Percentiles rank a stretch among this genome's conserved stretches.
Evolutionary conservation across 2,329 filamentous ascomycete species (phyloP).

Genomic region (Trichothecium sympodiale): DNA sequence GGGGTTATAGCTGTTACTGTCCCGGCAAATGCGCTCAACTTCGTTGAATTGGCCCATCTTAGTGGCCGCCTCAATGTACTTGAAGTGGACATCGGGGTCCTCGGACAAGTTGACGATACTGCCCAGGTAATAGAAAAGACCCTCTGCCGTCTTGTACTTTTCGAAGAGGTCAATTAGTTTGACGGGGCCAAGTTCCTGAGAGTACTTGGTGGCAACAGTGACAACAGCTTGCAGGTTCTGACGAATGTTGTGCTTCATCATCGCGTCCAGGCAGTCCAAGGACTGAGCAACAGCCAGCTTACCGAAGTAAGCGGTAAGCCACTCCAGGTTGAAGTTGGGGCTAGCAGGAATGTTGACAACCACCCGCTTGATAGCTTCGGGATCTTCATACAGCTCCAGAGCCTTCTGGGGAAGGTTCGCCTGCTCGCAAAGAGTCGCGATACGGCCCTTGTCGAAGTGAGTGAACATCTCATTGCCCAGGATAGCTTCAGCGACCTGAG

Average conservation of each 20-base stretch:
- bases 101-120: conserved; percentile 96
- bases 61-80: conserved; percentile 96
- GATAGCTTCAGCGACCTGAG: conserved; percentile 95
- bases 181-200: conserved; percentile 80
- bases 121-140: conserved; percentile 95
- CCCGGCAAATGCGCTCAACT: conserved; percentile 92
- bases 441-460: conserved; percentile 83
- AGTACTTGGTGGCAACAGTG: conserved; percentile 95
- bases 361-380: conserved; percentile 80
- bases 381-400: conserved; percentile 89
- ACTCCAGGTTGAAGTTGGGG: conserved; percentile 82
- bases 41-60: conserved; percentile 89
- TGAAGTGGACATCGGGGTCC: conserved; percentile 93
- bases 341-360: conserved; percentile 71
- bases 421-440: conserved; percentile 86
- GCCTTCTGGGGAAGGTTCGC: conserved; percentile 80
- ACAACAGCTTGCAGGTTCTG: conserved; percentile 93
- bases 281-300: conserved; percentile 92
- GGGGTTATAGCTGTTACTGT: conserved; percentile 80
- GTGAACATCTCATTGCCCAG: conserved; percentile 98
- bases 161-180: conserved; percentile 88
- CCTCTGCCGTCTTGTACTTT: conserved; percentile 94
- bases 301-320: conserved; percentile 86
- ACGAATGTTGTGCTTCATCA: conserved; percentile 93
- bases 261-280: conserved; percentile 85